Evolutionary conservation across 2,329 filamentous ascomycete species (phyloP), one percentile per base, ranked within the genome.

Genomic region (Cordyceps cateniannulata): DNA sequence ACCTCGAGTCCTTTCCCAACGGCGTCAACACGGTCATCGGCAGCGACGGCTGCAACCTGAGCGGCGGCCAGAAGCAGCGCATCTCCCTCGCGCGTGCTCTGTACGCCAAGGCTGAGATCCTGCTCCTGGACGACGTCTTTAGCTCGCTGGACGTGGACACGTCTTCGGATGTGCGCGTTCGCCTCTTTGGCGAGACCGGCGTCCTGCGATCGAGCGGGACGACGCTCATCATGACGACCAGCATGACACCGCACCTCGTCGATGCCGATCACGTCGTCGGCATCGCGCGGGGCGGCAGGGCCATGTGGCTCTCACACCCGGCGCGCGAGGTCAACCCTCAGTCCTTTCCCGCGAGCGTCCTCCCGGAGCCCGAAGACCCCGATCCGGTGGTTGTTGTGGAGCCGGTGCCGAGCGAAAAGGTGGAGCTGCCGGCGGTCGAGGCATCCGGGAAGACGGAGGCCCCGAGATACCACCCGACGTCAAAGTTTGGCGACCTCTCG

Each of bases 91-190:
- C 81, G 1, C 70, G 80, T 29, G 77, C 77, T 12, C 69, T 84
- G 12, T 73, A 83, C n/a, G 72, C 76, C 3, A 73, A 82, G 47
- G 80, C 81, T 4, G 70, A 70, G 18, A 74, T 84, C 4, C 67
- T 83, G 1, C 70, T 84, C 14, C 68, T 83, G 7, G 81, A 83
- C 51, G 81, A 84, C 65, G 80, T 81, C 2, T 83, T 81, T 2
- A 76, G 79, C 2, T 73, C 80, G 5, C 72, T 84, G 5, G 81
- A 83, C 65, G 12, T n/a, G 12, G 48, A 35, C 5, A 68, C 66
- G 1, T 62, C 64, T 4, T 45, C 29, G 9, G 57, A 8, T 0
- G 51, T 67, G 9, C 49, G 64, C 1, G 16, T 38, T 1, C 63
- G 62, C 9, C 47, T 67, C 7, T 57, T 67, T 16, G 63, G 63